A percentile compares a stretch with the other conserved stretches of the same genome.
phyloP scores from a whole-genome alignment of 2,329 filamentous ascomycete species.

The Cadophora luteo-olivacea region DNA sequence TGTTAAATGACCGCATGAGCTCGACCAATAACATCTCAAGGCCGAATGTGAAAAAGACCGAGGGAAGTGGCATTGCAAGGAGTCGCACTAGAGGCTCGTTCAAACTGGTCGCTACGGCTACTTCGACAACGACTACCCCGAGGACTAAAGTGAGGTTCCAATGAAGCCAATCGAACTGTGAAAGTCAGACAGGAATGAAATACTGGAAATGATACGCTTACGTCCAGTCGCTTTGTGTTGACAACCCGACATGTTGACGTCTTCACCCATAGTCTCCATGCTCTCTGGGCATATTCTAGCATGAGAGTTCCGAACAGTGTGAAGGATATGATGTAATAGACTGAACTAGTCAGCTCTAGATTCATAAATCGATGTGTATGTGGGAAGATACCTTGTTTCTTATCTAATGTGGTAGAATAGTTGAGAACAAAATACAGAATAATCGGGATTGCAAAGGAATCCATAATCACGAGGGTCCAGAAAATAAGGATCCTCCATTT shows the following conservation, averaged over 20 bases:
- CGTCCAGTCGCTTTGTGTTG: conserved; percentile 50
- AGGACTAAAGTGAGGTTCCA: conserved; percentile 62
- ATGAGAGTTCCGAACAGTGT: conserved; percentile 59
- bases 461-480: conserved; percentile 12
- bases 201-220: conserved; percentile 29
- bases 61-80: conserved; percentile 57
- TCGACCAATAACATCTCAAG: conserved; percentile 58
- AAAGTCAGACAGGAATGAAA: conserved; percentile 30
- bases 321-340: conserved; percentile 54
- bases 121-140: conserved; percentile 59
- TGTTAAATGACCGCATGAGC: conserved; percentile 50
- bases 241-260: conserved; percentile 58
- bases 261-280: conserved; percentile 54
- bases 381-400: conserved; percentile 9
- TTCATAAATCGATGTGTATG: neutral
- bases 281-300: conserved; percentile 55
- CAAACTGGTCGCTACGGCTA: conserved; percentile 52
- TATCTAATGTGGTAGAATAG: conserved; percentile 16
- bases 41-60: conserved; percentile 59
- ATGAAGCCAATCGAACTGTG: conserved; percentile 60
- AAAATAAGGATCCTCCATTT: conserved; percentile 15
- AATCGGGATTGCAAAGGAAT: conserved; percentile 19
- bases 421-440: conserved; percentile 21
- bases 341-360: neutral
- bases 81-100: conserved; percentile 51